These are phyloP conservation scores for Paspalum notatum DNA, from an alignment of 176 grass and related monocot species.

Conservation along the genomic window DNA sequence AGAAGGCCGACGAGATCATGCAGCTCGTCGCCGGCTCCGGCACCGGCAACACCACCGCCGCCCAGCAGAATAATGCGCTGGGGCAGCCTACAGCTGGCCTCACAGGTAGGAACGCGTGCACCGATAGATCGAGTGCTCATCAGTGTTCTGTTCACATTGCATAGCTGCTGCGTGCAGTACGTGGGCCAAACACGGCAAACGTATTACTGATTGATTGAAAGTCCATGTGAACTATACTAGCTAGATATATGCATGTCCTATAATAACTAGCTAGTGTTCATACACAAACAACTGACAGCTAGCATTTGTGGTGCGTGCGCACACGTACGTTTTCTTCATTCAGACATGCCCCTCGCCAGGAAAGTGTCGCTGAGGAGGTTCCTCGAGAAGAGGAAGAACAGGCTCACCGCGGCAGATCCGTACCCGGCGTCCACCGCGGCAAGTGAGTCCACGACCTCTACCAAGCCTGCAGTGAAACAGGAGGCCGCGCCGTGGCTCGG, in stretches of 20 bases:
- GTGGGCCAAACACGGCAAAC: no score
- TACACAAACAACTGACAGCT: background rate
- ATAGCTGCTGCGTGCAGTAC: background rate
- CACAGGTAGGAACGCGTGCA: constrained; percentile 22
- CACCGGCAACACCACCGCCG: background rate
- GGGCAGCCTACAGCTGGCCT: constrained; percentile 26
- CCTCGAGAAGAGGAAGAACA: constrained; percentile 82
- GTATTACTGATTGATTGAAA: no score
- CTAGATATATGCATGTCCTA: no score
- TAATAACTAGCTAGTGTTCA: background rate
- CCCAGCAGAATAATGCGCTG: background rate
- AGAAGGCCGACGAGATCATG: constrained; percentile 72
- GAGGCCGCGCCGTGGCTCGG: constrained; percentile 43
- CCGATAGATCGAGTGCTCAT: background rate
- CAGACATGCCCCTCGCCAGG: constrained; percentile 90
- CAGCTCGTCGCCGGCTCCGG: constrained; percentile 54
- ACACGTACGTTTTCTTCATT: constrained; percentile 4
- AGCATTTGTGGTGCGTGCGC: background rate
- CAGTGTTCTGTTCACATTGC: background rate
- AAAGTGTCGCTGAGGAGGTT: constrained; percentile 87
- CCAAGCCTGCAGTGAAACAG: constrained; percentile 1
- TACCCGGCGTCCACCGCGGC: constrained; percentile 31
- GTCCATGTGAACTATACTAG: no score
- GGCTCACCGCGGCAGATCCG: constrained; percentile 33
- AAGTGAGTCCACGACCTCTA: constrained; percentile 8